phyloP scores from a whole-genome alignment of 1,139 yeast species.

The Candida neerlandica region DNA sequence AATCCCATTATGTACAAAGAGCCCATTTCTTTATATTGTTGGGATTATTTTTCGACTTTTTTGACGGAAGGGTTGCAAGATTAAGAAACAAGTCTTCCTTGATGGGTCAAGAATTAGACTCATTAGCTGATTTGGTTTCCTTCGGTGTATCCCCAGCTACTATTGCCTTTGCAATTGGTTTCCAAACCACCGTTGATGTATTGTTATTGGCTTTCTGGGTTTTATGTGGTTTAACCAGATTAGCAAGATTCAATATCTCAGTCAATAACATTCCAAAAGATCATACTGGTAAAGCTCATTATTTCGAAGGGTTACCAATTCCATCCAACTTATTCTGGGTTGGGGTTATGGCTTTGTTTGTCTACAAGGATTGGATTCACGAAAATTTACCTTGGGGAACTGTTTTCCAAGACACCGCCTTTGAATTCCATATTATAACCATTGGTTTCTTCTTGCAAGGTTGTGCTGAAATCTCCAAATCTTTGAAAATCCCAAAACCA shows the following conservation, averaged over 20 bases:
- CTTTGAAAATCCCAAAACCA: conserved; percentile 88
- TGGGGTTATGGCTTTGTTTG: conserved; percentile 66
- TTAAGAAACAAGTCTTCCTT: conserved; percentile 87
- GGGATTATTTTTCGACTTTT: conserved; percentile 92
- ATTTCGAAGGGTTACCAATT: conserved; percentile 94
- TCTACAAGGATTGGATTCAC: conserved; percentile 50
- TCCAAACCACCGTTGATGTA: conserved; percentile 80
- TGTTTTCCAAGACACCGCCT: conserved; percentile 51
- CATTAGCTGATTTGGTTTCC: conserved; percentile 90
- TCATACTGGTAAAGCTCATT: conserved; percentile 73
- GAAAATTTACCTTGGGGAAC: conserved; percentile 68
- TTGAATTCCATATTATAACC: conserved; percentile 76
- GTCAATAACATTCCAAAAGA: conserved; percentile 93
- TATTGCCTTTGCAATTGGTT: conserved; percentile 88
- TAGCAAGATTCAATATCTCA: conserved; percentile 94
- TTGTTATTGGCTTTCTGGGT: conserved; percentile 81
- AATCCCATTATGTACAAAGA: conserved; percentile 74
- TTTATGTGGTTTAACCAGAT: conserved; percentile 87
- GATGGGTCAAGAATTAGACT: conserved; percentile 97
- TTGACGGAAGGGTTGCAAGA: conserved; percentile 96
- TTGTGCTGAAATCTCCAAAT: conserved; percentile 88
- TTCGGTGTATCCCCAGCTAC: conserved; percentile 95
- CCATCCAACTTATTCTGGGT: conserved; percentile 86
- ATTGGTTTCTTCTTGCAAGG: conserved; percentile 76
- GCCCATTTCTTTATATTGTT: conserved; percentile 86